phyloP scores from a whole-genome alignment of 1,284 basidiomycete species.

The Violaceomyces palustris region DNA sequence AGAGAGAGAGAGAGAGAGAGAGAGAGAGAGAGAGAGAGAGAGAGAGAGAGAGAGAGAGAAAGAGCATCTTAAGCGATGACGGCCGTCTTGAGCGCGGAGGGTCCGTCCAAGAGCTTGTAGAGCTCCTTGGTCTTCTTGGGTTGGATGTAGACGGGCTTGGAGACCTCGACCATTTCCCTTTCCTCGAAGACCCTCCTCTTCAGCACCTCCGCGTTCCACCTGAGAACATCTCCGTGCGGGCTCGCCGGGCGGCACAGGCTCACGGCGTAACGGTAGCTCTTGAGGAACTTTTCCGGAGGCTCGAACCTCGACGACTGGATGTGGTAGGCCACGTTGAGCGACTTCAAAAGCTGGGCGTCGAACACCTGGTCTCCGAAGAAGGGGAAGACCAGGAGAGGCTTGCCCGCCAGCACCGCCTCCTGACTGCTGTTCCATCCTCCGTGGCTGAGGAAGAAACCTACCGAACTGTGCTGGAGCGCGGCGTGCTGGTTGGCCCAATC shows the following conservation, averaged over 20 bases:
- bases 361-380: constrained; percentile 6
- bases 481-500: constrained; percentile 4
- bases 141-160: too few relatives aligned
- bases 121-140: too few relatives aligned
- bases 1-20: background rate
- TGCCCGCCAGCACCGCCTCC: constrained; percentile 3
- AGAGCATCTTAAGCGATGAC: too few relatives aligned
- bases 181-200: background rate
- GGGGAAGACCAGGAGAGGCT: constrained; percentile 1
- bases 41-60: background rate
- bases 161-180: background rate
- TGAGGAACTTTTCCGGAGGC: background rate
- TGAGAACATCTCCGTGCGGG: background rate
- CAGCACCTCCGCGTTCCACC: background rate
- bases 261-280: constrained; percentile 1
- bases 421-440: constrained; percentile 5
- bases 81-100: too few relatives aligned
- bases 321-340: background rate
- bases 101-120: too few relatives aligned
- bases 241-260: background rate
- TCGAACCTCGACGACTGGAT: constrained; percentile 1
- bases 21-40: background rate
- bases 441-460: constrained; percentile 5
- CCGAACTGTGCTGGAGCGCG: constrained; percentile 1
- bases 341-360: constrained; percentile 1